Conservation (phyloP, 2,329 filamentous ascomycete species). For the Teratosphaeriaceae sp. region DNA sequence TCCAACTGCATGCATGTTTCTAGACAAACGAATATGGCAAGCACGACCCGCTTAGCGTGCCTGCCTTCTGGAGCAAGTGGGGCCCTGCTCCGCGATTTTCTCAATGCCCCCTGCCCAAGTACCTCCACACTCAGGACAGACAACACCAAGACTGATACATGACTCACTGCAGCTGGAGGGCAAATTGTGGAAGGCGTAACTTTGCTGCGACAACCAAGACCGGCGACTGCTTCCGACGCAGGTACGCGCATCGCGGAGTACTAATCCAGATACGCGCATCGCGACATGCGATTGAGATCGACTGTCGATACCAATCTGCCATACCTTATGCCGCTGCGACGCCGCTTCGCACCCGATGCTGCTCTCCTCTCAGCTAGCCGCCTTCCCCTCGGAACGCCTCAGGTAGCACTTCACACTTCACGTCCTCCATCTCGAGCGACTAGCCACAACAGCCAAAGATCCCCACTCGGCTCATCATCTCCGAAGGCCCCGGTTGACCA, state of each 20-base stretch:
- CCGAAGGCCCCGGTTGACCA: background rate
- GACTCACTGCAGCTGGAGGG: too few relatives aligned
- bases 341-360: constrained; percentile 4
- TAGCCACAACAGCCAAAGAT: constrained; percentile 4
- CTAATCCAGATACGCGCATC: too few relatives aligned
- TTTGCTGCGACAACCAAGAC: too few relatives aligned
- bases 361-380: constrained; percentile 17
- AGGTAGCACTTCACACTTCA: constrained; percentile 5
- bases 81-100: background rate
- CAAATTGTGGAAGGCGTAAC: too few relatives aligned
- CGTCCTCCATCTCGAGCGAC: constrained; percentile 9
- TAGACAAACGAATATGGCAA: background rate
- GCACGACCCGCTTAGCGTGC: constrained; percentile 1
- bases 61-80: background rate
- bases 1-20: background rate
- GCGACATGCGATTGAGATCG: too few relatives aligned
- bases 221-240: too few relatives aligned
- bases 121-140: background rate
- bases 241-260: too few relatives aligned
- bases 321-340: constrained; percentile 11
- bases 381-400: constrained; percentile 24
- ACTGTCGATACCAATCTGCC: too few relatives aligned
- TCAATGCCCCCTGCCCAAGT: background rate
- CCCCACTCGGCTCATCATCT: constrained; percentile 2
- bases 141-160: too few relatives aligned